These are phyloP conservation scores for Triticum monococcum DNA, from an alignment of 176 grass and related monocot species.

Conservation along the genomic window DNA sequence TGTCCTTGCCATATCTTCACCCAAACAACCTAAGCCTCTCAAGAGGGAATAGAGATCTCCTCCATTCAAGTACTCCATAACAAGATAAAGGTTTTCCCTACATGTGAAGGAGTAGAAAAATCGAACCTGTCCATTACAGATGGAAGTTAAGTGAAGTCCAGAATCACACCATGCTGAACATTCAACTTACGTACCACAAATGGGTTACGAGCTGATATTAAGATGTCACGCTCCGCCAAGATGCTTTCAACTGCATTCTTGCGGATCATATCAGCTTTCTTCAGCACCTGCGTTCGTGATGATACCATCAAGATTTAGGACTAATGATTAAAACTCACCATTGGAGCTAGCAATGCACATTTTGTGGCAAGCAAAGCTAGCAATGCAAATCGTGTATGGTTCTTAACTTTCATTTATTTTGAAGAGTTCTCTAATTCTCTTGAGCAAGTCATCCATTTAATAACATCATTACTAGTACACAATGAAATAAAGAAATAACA, in stretches of 20 bases:
- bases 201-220: constrained; percentile 82
- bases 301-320: not conserved
- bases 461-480: not conserved
- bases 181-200: constrained; percentile 57
- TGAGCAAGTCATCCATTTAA: too few relatives aligned
- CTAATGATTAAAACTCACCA: not conserved
- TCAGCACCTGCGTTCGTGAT: constrained; percentile 54
- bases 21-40: constrained; percentile 82
- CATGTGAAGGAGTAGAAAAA: constrained; percentile 99
- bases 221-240: constrained; percentile 82
- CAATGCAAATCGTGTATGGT: not conserved
- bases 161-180: not conserved
- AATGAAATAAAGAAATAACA: not conserved
- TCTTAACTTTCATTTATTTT: not conserved
- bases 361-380: not conserved
- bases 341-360: not conserved
- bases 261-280: constrained; percentile 94
- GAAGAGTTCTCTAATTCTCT: not conserved
- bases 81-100: constrained; percentile 98
- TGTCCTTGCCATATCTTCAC: constrained; percentile 91
- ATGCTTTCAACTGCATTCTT: constrained; percentile 99
- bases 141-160: constrained; percentile 33
- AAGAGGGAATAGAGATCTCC: constrained; percentile 94
- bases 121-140: constrained; percentile 65
- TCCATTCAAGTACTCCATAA: constrained; percentile 99